Conservation (phyloP, 805 yeast genomes). For the Candida oleophila region DNA sequence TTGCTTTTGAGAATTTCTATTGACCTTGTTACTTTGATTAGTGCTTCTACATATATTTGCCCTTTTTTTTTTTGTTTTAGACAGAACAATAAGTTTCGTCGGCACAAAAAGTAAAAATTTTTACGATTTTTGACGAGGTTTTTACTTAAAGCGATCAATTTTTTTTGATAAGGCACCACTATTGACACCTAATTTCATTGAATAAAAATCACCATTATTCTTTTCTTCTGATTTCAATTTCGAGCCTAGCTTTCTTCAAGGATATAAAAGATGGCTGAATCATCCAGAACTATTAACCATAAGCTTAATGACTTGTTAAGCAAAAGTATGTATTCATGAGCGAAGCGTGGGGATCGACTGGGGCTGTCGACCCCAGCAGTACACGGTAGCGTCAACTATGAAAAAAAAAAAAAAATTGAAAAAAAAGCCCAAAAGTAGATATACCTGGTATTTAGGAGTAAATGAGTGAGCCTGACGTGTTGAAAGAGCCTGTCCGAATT, state of each 20-base stretch:
- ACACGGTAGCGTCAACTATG: too few species aligned
- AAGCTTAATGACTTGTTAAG: slow-evolving; percentile 42
- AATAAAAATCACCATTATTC: too few species aligned
- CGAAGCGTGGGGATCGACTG: background rate
- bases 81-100: background rate
- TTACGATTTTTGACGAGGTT: background rate
- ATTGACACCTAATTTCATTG: background rate
- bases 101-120: background rate
- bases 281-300: slow-evolving; percentile 43
- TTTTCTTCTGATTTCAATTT: too few species aligned
- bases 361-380: background rate
- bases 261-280: slow-evolving; percentile 28
- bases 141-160: slow-evolving; percentile 1
- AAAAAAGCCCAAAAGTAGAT: too few species aligned
- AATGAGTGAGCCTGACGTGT: too few species aligned
- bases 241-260: background rate
- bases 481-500: too few species aligned
- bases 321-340: slow-evolving; percentile 25
- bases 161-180: background rate
- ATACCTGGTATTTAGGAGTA: too few species aligned
- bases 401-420: too few species aligned
- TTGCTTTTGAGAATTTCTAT: background rate
- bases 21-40: background rate
- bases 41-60: background rate
- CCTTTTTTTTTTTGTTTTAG: background rate